A percentile compares a stretch with the other conserved stretches of the same genome.
Conservation (phyloP, 2,329 filamentous ascomycete species). For the Macroventuria anomochaeta region DNA sequence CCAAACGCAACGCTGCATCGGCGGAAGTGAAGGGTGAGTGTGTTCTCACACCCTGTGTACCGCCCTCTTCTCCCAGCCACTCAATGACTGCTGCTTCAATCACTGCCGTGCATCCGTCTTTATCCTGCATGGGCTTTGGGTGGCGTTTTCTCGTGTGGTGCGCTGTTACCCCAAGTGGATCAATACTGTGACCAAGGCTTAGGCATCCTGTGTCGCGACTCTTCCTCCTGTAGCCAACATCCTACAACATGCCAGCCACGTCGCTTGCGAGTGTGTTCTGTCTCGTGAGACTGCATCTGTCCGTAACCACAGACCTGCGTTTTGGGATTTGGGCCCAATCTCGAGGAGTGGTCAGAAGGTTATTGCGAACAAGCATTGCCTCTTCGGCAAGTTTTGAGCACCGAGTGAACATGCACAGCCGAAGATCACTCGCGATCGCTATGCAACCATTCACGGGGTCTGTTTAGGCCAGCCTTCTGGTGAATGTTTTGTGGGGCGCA, state of each 20-base stretch:
- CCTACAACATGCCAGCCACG: no score
- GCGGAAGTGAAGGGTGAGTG: not conserved
- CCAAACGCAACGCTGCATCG: not conserved
- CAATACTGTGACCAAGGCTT: not conserved
- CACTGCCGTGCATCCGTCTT: not conserved
- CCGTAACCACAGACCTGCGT: not conserved
- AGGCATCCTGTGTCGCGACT: not conserved
- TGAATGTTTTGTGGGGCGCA: not conserved
- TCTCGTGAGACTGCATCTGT: no score
- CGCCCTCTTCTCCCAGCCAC: not conserved
- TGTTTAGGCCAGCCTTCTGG: not conserved
- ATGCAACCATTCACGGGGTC: not conserved
- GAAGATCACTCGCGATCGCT: not conserved
- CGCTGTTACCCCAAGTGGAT: not conserved
- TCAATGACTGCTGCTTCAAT: not conserved
- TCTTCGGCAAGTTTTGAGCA: slow-evolving; percentile 1
- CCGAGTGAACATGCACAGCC: not conserved
- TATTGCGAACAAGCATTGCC: slow-evolving; percentile 20
- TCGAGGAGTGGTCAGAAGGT: slow-evolving; percentile 18
- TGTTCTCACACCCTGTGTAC: not conserved
- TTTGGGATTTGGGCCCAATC: not conserved
- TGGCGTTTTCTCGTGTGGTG: not conserved
- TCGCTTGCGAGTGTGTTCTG: no score
- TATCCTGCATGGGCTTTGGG: not conserved
- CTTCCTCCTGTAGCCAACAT: no score